These are phyloP conservation scores for Didymella sp. DNA, from an alignment of 2,329 filamentous ascomycete species.

Conservation along the genomic window DNA sequence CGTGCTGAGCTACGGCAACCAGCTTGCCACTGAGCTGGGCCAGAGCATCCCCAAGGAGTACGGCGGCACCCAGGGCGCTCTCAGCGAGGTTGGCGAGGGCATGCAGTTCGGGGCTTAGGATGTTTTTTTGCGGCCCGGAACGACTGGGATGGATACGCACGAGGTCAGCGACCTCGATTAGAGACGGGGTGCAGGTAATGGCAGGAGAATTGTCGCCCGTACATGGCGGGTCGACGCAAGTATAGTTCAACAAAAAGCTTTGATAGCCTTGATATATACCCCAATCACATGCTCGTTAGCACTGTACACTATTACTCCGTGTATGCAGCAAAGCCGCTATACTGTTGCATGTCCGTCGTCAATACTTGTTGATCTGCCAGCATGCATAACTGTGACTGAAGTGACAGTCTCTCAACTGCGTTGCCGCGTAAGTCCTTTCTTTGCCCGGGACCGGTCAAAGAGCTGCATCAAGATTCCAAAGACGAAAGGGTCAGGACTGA, in stretches of 20 bases:
- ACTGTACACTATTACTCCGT: background rate
- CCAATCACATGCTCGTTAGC: conserved; percentile 10
- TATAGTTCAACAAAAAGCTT: conserved; percentile 11
- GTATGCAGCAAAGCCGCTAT: too few relatives aligned
- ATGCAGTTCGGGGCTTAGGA: conserved; percentile 44
- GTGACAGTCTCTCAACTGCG: too few relatives aligned
- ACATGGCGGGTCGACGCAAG: background rate
- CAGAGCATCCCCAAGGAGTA: conserved; percentile 75
- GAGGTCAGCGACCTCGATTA: background rate
- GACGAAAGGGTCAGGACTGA: too few relatives aligned
- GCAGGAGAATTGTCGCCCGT: conserved; percentile 19
- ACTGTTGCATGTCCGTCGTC: too few relatives aligned
- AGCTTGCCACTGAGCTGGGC: conserved; percentile 71
- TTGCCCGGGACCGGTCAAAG: too few relatives aligned
- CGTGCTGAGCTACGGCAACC: conserved; percentile 65
- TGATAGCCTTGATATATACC: conserved; percentile 25
- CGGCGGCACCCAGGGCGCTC: conserved; percentile 71
- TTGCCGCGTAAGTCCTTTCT: too few relatives aligned
- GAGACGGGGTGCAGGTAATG: conserved; percentile 23
- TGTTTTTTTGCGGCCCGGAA: background rate
- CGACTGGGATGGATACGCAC: background rate
- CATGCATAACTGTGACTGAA: too few relatives aligned
- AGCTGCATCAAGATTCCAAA: too few relatives aligned
- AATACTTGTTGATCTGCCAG: too few relatives aligned
- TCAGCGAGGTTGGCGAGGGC: conserved; percentile 55